Conservation (phyloP, 139 green algal species). For the Tetradesmus lagerheimii region DNA sequence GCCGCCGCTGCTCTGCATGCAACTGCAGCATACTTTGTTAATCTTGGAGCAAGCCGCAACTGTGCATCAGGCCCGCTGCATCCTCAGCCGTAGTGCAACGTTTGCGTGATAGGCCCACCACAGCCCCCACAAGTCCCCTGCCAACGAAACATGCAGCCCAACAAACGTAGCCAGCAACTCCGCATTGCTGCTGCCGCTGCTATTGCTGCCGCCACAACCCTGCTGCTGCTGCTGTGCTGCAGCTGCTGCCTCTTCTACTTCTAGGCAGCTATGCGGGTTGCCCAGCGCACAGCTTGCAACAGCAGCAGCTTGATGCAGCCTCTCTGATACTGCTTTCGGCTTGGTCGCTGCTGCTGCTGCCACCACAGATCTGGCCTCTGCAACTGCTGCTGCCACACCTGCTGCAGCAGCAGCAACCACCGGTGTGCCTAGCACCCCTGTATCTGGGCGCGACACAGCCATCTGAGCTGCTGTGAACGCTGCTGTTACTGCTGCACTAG, state of each 20-base stretch:
- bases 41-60: background rate
- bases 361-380: background rate
- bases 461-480: conserved; percentile 17
- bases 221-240: background rate
- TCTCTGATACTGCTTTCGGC: background rate
- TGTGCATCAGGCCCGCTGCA: background rate
- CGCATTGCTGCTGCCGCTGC: background rate
- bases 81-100: background rate
- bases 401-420: conserved; percentile 22
- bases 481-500: conserved; percentile 12
- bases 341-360: conserved; percentile 7
- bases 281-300: conserved; percentile 12
- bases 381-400: conserved; percentile 1
- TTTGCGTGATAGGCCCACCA: conserved; percentile 38
- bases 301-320: background rate
- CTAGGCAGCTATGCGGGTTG: background rate
- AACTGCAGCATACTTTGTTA: too few species aligned
- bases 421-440: background rate
- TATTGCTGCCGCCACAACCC: background rate
- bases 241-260: background rate
- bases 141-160: conserved; percentile 19
- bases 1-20: too few species aligned
- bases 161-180: background rate
- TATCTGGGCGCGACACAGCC: background rate
- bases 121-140: background rate